Evolutionary conservation across 257 asterid species (phyloP).

Genomic region (Penstemon davidsonii): DNA sequence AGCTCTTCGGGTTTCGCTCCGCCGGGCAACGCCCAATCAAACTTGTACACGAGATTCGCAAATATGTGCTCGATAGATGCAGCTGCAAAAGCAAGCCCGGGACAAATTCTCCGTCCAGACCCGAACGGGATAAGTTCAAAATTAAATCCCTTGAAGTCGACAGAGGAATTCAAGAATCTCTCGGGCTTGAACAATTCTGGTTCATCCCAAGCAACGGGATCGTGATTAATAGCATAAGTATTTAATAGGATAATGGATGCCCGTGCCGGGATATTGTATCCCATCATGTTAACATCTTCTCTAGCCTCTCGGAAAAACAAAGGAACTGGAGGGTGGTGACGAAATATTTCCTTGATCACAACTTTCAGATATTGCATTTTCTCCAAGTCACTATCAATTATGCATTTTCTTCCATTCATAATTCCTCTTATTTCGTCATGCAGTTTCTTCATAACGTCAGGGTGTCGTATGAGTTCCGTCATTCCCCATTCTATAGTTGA

Average conservation of each 20-base stretch:
- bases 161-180: conserved; percentile 30
- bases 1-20: conserved; percentile 29
- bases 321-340: conserved; percentile 5
- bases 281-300: conserved; percentile 20
- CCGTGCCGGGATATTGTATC: conserved; percentile 22
- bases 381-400: conserved; percentile 19
- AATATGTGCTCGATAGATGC: conserved; percentile 18
- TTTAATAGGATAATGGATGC: conserved; percentile 19
- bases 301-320: not conserved
- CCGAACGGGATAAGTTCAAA: conserved; percentile 38
- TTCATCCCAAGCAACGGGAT: conserved; percentile 36
- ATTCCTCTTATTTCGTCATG: conserved; percentile 13
- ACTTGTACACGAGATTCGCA: conserved; percentile 34
- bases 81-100: conserved; percentile 23
- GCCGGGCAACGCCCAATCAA: conserved; percentile 27
- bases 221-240: conserved; percentile 31
- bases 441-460: not conserved
- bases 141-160: not conserved
- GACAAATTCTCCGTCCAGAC: conserved; percentile 36
- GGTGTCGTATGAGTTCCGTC: conserved; percentile 22
- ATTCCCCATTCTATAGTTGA: conserved; percentile 29
- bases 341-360: conserved; percentile 25
- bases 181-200: conserved; percentile 32
- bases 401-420: conserved; percentile 4
- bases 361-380: conserved; percentile 25